Evolutionary conservation across 1,284 basidiomycete genomes (phyloP), one percentile per base, ranked within the genome.

Genomic region (Coniophora puteana): DNA sequence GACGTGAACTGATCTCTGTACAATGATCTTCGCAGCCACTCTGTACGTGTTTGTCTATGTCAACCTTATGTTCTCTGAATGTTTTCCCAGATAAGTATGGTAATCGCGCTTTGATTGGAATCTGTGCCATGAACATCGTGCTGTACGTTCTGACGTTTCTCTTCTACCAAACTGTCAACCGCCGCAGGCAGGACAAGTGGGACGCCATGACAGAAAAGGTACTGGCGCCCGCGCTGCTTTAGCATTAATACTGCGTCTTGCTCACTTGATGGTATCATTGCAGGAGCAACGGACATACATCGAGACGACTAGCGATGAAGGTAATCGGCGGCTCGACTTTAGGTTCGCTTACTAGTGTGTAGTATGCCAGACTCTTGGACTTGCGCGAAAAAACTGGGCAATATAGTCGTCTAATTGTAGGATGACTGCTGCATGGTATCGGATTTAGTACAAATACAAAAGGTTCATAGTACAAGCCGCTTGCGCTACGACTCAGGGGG

Each of bases 291-390:
- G 68, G 45, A 59, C 76, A 33, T 82, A 82, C 51, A 50, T 80
- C 1, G 69, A 76, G 45, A 78, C 65, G 13, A 80, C 78, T 10
- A 73, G 66, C 34, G 79, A 83, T 44, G 58, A 68, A 52, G 79
- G 79, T 14, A 81, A 81, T 51, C 53, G 69, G 40, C 63, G 72
- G 40, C 52, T 80, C 38, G 78, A 80, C 50, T 80, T 81, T 66
- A 65, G 77, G 12, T 80, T 81, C 50, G 72, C 67, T 6, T 77
- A 80, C 36, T 50, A 44, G 49, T 16, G 22, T n/a, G n/a, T n/a
- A n/a, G n/a, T n/a, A n/a, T n/a, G n/a, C n/a, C n/a, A n/a, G n/a
- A n/a, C n/a, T n/a, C n/a, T n/a, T n/a, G n/a, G n/a, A n/a, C n/a
- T n/a, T n/a, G n/a, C n/a, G n/a, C n/a, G n/a, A n/a, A n/a, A n/a